A percentile compares a stretch with the other conserved stretches of the same genome.
phyloP scores from a whole-genome alignment of 495 filamentous ascomycete genomes.

The Gamarada debralockiae region DNA sequence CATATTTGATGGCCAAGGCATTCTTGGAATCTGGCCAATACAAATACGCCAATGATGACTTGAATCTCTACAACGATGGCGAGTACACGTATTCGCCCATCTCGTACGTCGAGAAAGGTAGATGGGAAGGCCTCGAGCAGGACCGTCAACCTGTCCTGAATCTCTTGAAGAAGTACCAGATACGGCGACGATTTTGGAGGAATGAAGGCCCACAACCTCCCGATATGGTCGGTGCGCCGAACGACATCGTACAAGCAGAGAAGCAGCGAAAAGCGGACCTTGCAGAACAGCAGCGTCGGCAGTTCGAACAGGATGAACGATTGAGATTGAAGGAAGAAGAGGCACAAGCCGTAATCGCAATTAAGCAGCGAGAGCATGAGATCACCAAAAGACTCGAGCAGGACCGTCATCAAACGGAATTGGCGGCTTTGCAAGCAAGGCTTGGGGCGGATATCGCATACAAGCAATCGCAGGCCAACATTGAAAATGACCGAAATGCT shows the following conservation, averaged over 20 bases:
- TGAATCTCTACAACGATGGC: conserved; percentile 1
- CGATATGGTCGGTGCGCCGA: not conserved
- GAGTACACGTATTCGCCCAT: conserved; percentile 7
- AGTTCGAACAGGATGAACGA: too few species aligned
- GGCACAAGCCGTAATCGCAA: too few species aligned
- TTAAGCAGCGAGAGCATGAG: too few species aligned
- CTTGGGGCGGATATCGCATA: too few species aligned
- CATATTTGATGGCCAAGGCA: not conserved
- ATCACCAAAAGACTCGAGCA: too few species aligned
- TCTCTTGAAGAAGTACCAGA: not conserved
- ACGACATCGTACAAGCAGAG: not conserved
- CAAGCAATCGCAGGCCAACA: too few species aligned
- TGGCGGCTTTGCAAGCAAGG: too few species aligned
- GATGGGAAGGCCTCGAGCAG: not conserved
- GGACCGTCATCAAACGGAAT: too few species aligned
- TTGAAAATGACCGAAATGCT: too few species aligned
- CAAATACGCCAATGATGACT: conserved; percentile 3
- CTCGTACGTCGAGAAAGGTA: conserved; percentile 4
- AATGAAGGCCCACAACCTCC: not conserved
- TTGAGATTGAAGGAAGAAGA: too few species aligned
- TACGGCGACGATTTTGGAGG: not conserved
- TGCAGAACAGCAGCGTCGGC: not conserved
- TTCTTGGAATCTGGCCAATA: conserved; percentile 1
- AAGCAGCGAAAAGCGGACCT: not conserved
- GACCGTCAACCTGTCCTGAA: not conserved